Evolutionary conservation across 352 stramenopile species (phyloP).

Genomic region (Phytophthora sp.): DNA sequence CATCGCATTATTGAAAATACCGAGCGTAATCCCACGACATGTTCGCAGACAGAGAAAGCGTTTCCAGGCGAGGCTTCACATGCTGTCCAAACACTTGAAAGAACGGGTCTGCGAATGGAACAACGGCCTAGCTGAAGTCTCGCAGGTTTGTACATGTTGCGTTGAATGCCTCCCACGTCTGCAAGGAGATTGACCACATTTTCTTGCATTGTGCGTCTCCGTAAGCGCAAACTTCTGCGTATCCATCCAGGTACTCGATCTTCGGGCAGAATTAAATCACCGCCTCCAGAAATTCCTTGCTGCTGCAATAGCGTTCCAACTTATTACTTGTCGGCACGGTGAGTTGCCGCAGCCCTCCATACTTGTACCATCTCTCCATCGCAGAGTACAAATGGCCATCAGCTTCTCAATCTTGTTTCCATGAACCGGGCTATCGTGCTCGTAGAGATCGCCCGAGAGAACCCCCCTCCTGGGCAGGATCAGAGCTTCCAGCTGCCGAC

Average conservation of each 20-base stretch:
- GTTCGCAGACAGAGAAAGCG: slow-evolving; percentile 24
- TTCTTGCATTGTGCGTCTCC: slow-evolving; percentile 17
- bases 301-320: neutral
- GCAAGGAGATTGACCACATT: slow-evolving; percentile 19
- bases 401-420: neutral
- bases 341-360: slow-evolving; percentile 22
- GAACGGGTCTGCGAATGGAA: slow-evolving; percentile 35
- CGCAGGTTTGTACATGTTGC: slow-evolving; percentile 20
- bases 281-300: slow-evolving; percentile 18
- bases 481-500: slow-evolving; percentile 19
- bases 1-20: slow-evolving; percentile 27
- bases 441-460: neutral
- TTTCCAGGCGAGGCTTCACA: slow-evolving; percentile 27
- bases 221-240: slow-evolving; percentile 4
- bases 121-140: slow-evolving; percentile 22
- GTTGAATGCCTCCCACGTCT: slow-evolving; percentile 28
- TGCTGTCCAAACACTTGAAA: slow-evolving; percentile 35
- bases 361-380: slow-evolving; percentile 19
- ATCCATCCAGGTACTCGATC: slow-evolving; percentile 28
- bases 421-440: neutral
- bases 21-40: slow-evolving; percentile 28
- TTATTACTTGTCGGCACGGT: slow-evolving; percentile 22
- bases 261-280: slow-evolving; percentile 27
- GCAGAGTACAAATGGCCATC: slow-evolving; percentile 13
- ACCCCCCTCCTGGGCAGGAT: slow-evolving; percentile 9